Conservation (phyloP, 2,329 filamentous ascomycete species). For the Drechslera avenae region DNA sequence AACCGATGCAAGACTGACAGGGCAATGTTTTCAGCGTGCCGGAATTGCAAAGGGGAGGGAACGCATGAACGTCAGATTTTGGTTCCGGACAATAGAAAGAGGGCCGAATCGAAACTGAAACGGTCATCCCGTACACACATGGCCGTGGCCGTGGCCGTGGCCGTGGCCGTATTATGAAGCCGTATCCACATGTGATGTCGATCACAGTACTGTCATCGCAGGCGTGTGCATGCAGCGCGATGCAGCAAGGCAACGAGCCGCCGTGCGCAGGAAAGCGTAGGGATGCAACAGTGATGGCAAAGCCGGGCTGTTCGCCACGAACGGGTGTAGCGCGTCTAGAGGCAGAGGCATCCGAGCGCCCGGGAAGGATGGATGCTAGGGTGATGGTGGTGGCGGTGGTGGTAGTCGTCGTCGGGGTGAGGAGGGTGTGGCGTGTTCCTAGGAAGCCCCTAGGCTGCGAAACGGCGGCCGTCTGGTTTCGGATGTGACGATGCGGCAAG, state of each 20-base stretch:
- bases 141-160: constrained; percentile 18
- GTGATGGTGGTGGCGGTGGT: no score
- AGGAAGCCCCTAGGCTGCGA: constrained; percentile 10
- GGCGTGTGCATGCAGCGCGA: neutral
- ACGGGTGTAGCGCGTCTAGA: constrained; percentile 8
- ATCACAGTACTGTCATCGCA: neutral
- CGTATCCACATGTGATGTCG: constrained; percentile 13
- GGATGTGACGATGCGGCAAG: constrained; percentile 18
- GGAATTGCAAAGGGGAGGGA: constrained; percentile 27
- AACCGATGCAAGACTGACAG: constrained; percentile 36
- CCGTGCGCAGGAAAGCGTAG: neutral
- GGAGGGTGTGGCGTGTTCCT: constrained; percentile 8
- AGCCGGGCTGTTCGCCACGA: neutral
- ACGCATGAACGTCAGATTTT: constrained; percentile 35
- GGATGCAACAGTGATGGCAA: neutral
- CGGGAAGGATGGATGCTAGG: neutral
- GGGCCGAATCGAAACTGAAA: constrained; percentile 29
- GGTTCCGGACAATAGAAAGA: constrained; percentile 14
- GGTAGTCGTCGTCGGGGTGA: constrained; percentile 7
- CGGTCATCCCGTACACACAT: constrained; percentile 4
- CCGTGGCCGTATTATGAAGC: constrained; percentile 10
- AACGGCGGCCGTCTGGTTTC: constrained; percentile 27
- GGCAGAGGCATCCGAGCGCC: constrained; percentile 1
- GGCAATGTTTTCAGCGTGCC: constrained; percentile 24
- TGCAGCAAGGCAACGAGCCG: no score